Evolutionary conservation across 1,139 yeast species (phyloP), one percentile per base, ranked within the genome.

Genomic region (Williopsis jadinii): DNA sequence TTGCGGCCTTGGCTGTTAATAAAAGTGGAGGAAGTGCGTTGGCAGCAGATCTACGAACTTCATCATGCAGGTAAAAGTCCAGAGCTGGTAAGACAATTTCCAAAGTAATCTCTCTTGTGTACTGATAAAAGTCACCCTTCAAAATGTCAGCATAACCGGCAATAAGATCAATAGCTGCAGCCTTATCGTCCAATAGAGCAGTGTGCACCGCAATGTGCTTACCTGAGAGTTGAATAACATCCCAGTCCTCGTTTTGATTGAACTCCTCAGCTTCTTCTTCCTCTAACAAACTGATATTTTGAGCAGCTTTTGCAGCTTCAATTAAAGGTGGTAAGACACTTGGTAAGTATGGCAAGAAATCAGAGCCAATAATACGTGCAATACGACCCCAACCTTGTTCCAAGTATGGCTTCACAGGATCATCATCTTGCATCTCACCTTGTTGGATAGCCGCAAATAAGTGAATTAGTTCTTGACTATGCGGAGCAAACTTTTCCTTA

Each of bases 351-450:
- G 95, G 96, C 48, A 86, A 64, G 61, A 92, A 92, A 41, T 87
- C 95, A 46, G 73, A 75, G 27, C 96, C 95, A 43, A 90, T 71
- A 38, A 92, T 77, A 54, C 85, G 75, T 59, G 98, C 92, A 40
- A 92, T 73, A 57, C 98, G 78, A 41, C 95, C 90, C 98, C 98
- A 92, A 38, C 95, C 97, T 62, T 87, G 95, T 53, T 88, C 95
- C 52, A 92, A 71, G 56, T 87, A 90, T 41, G 85, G 76, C 51
- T 77, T 84, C 19, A 94, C 84, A 33, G 96, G 95, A 59, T 90
- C 97, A 56, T 87, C 96, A 37, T 64, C 70, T 43, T 68, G 70
- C 24, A 63, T 55, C 11, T 73, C 65, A 28, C 73, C 67, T 43
- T 74, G 73, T 64, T 92, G 98, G 50, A 90, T 80, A 30, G 71